These are phyloP conservation scores for Collariella sp. DNA, from an alignment of 495 filamentous ascomycete genomes.

Conservation along the genomic window DNA sequence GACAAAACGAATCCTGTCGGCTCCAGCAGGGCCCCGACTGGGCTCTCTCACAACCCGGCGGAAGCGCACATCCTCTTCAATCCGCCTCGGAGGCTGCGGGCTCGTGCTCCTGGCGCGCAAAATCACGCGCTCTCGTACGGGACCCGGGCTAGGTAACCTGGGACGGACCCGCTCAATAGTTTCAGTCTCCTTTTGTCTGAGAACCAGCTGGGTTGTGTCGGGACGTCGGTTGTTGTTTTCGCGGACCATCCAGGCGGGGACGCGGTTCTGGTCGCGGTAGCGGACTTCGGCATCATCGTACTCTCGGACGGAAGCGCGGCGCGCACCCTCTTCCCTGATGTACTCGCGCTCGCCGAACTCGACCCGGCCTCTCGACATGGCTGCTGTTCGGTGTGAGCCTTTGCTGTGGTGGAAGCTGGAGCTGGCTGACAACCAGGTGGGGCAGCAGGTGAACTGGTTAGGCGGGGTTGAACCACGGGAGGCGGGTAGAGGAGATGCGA, in stretches of 20 bases:
- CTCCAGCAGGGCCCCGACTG: conserved; percentile 19
- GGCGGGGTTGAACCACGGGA: not conserved
- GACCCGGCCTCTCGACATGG: conserved; percentile 29
- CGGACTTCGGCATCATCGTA: conserved; percentile 31
- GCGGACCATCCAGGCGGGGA: conserved; percentile 36
- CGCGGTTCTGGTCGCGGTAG: conserved; percentile 29
- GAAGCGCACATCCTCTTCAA: conserved; percentile 25
- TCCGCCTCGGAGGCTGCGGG: conserved; percentile 20
- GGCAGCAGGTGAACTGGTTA: conserved; percentile 4
- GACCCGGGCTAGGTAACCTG: conserved; percentile 39
- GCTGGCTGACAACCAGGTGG: conserved; percentile 8
- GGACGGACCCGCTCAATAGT: conserved; percentile 31
- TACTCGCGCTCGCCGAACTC: conserved; percentile 39
- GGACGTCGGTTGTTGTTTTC: conserved; percentile 31
- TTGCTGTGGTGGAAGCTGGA: not conserved
- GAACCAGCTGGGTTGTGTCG: conserved; percentile 35
- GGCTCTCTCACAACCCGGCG: conserved; percentile 23
- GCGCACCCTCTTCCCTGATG: conserved; percentile 24
- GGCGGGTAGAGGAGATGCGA: not conserved
- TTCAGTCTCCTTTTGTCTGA: conserved; percentile 39
- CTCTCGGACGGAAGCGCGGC: conserved; percentile 27
- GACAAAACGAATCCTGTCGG: conserved; percentile 31
- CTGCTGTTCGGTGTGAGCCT: conserved; percentile 7
- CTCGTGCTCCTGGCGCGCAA: conserved; percentile 28
- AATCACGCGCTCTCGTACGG: conserved; percentile 28